Evolutionary conservation across 164 flowering plant species (phyloP).

Genomic region (Magnolia sinica): DNA sequence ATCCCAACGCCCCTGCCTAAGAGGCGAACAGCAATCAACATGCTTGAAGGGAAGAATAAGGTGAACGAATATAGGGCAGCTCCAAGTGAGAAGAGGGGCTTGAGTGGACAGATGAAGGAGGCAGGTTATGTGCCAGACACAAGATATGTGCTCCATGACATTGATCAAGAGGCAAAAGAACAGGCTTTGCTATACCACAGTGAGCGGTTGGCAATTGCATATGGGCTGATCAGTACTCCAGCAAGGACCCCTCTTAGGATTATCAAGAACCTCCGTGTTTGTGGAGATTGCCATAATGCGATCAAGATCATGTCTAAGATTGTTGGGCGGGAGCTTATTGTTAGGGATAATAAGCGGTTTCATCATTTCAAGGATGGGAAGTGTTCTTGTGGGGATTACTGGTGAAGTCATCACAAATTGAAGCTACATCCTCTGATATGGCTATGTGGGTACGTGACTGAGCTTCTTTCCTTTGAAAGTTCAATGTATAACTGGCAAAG

Average conservation of each 20-base stretch:
- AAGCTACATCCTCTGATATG: conserved; percentile 3
- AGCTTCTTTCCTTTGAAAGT: background rate
- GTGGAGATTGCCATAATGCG: conserved; percentile 89
- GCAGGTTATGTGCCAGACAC: conserved; percentile 80
- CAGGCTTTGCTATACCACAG: conserved; percentile 87
- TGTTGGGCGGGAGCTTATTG: conserved; percentile 85
- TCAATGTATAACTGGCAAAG: background rate
- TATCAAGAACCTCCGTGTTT: conserved; percentile 79
- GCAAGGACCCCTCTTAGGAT: conserved; percentile 72
- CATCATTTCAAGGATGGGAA: conserved; percentile 89
- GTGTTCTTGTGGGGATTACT: conserved; percentile 86
- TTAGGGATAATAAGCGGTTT: conserved; percentile 81
- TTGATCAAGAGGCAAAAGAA: conserved; percentile 92
- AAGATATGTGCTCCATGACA: conserved; percentile 83
- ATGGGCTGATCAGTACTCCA: conserved; percentile 83
- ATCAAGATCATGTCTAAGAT: conserved; percentile 88
- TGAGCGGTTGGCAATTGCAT: conserved; percentile 83
- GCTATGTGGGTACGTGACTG: conserved; percentile 13
- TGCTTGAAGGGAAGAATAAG: conserved; percentile 71
- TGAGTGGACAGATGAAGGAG: conserved; percentile 39
- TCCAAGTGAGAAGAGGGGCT: conserved; percentile 44
- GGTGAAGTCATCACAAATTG: conserved; percentile 35
- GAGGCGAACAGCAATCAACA: conserved; percentile 41
- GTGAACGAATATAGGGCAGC: conserved; percentile 39
- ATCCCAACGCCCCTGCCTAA: conserved; percentile 61